Evolutionary conservation across 257 asterid species (phyloP), one percentile per base, ranked within the genome.

Genomic region (Rehmannia glutinosa): DNA sequence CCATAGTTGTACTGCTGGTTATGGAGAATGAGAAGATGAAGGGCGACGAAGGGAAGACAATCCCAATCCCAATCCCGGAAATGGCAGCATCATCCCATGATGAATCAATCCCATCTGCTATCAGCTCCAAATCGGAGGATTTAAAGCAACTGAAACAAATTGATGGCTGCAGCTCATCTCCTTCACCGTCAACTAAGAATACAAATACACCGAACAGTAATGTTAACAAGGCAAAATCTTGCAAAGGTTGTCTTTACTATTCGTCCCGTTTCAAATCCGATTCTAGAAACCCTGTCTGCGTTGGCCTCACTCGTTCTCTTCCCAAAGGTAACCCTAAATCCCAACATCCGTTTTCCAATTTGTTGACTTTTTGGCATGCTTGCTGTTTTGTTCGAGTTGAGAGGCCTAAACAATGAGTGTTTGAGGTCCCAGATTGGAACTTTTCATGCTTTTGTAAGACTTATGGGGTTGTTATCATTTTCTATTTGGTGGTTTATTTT

Each of bases 231-330:
- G 90, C 85, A 1, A 89, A 83, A 63, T 81, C 95, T 5, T 87
- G 95, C 82, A 85, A 82, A 70, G 95, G 97, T 2, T 82, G 85
- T 69, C 71, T 87, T 17, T 89, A 83, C 68, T 89, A 80, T 64
- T 83, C 95, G 1, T 81, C 95, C 11, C 64, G 69, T 46, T 59
- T 78, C 74, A 78, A 83, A 81, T 64, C 84, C 74, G 70, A 73
- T 61, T 82, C 91, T 39, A 80, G 77, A 56, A 81, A 77, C 28
- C 92, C 97, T 63, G 68, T 87, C 24, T 89, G 95, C 77, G 76
- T 81, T n/a, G 97, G 97, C 53, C 53, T 85, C 73, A 72, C 86
- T 46, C 87, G 89, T 63, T 82, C 97, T 25, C 80, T 83, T 70
- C 86, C 97, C 30, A 75, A 57, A 9, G 89, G 95, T 83, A 74